These are phyloP conservation scores for Cadophora sp. DNA, from an alignment of 2,329 filamentous ascomycete species.

Conservation along the genomic window DNA sequence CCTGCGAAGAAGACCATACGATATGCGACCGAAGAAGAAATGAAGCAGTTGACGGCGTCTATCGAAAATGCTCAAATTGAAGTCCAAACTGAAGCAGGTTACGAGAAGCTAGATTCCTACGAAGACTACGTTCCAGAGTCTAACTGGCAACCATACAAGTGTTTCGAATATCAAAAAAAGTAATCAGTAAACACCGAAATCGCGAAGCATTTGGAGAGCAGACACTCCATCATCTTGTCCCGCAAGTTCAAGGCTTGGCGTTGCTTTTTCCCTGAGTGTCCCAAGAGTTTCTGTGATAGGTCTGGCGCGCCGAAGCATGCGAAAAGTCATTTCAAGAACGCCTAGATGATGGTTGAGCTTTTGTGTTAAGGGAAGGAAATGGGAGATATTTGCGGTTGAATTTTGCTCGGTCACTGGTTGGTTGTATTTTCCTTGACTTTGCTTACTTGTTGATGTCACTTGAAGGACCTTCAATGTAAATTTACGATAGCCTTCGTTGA, in stretches of 20 bases:
- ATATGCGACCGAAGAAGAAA: not conserved
- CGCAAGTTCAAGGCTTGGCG: slow-evolving; percentile 2
- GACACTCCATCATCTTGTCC: not conserved
- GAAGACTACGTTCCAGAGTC: not conserved
- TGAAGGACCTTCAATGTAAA: no score
- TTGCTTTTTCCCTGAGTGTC: slow-evolving; percentile 3
- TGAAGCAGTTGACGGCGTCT: not conserved
- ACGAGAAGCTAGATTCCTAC: not conserved
- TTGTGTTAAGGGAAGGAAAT: not conserved
- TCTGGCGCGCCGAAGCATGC: not conserved
- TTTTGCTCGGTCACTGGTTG: not conserved
- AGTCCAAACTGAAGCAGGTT: not conserved
- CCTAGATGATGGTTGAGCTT: not conserved
- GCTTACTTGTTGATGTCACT: no score
- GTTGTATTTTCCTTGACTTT: no score
- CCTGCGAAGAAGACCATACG: not conserved
- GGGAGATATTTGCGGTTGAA: not conserved
- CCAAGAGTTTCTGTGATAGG: slow-evolving; percentile 1
- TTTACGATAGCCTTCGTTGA: no score
- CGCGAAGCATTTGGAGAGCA: not conserved
- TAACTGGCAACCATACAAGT: not conserved
- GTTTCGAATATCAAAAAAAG: not conserved
- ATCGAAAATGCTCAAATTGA: not conserved
- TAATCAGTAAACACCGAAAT: not conserved
- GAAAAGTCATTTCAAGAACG: not conserved